A percentile compares a stretch with the other conserved stretches of the same genome.
phyloP scores from a whole-genome alignment of 129 eudicot species.

The Centella asiatica region DNA sequence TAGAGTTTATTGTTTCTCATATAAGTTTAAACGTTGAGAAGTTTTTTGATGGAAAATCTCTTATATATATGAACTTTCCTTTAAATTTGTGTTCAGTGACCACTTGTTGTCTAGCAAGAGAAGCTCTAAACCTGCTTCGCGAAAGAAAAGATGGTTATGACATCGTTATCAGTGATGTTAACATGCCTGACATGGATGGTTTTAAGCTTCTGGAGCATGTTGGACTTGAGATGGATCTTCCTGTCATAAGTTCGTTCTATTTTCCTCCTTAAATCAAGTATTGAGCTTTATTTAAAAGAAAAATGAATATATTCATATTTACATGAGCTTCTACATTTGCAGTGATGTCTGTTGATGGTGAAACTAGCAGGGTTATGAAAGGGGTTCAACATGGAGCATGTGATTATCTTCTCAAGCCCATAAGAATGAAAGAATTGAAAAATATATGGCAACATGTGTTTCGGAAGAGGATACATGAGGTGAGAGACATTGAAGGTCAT shows the following conservation, averaged over 20 bases:
- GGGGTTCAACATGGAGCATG: constrained; percentile 11
- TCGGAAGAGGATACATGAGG: constrained; percentile 7
- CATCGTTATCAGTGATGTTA: constrained; percentile 2
- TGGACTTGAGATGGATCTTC: constrained; percentile 13
- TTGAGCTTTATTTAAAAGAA: neutral
- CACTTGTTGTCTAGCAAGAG: constrained; percentile 8
- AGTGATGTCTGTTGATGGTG: constrained; percentile 9
- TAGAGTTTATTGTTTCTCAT: too few species aligned
- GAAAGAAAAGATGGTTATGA: constrained; percentile 1
- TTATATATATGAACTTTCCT: too few species aligned
- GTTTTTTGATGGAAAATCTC: too few species aligned
- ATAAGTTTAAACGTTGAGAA: too few species aligned
- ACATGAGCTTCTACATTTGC: neutral
- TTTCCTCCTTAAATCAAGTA: neutral
- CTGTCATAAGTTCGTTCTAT: neutral
- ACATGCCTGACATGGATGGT: constrained; percentile 12
- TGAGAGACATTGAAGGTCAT: constrained; percentile 19
- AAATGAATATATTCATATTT: neutral
- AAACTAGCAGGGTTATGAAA: constrained; percentile 4
- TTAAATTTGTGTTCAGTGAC: too few species aligned
- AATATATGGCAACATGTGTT: constrained; percentile 10
- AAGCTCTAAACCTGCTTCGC: constrained; percentile 4
- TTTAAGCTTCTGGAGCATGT: constrained; percentile 6
- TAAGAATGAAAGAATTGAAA: neutral
- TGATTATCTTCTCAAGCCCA: constrained; percentile 5